These are phyloP conservation scores for Aechmea fasciata DNA, from an alignment of 176 grass and related monocot species.

Conservation along the genomic window DNA sequence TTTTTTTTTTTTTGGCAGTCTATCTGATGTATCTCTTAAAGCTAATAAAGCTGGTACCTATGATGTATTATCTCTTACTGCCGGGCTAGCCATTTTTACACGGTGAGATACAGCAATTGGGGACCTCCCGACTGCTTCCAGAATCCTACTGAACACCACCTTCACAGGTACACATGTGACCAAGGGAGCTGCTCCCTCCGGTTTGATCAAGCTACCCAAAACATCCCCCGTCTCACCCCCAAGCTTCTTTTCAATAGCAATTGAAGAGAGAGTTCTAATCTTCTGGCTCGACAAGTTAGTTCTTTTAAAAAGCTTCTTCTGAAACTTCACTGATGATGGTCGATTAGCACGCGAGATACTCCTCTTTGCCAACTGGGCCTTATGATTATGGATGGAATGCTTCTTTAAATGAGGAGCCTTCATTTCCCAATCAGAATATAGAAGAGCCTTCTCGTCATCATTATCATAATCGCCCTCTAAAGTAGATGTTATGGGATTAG, in stretches of 20 bases:
- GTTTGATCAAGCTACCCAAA: conserved; percentile 57
- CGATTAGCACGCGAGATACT: conserved; percentile 23
- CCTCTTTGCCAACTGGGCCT: conserved; percentile 36
- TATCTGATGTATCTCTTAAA: not conserved
- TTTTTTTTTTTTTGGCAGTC: not conserved
- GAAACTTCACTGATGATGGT: conserved; percentile 29
- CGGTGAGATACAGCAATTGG: conserved; percentile 31
- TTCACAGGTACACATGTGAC: conserved; percentile 87
- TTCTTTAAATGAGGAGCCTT: conserved; percentile 34
- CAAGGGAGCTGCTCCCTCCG: conserved; percentile 48
- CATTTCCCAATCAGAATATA: conserved; percentile 41
- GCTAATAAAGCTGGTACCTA: conserved; percentile 12
- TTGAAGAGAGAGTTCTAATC: conserved; percentile 50
- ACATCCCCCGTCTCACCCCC: conserved; percentile 27
- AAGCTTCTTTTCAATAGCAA: conserved; percentile 43
- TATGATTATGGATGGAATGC: conserved; percentile 30
- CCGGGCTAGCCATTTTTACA: conserved; percentile 52
- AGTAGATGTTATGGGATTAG: conserved; percentile 40
- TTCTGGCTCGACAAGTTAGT: conserved; percentile 52
- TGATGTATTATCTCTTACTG: conserved; percentile 28
- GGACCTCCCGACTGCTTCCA: conserved; percentile 82
- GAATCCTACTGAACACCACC: conserved; percentile 91
- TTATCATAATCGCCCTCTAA: conserved; percentile 47
- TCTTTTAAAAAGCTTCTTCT: conserved; percentile 72
- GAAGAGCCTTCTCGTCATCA: conserved; percentile 36